Evolutionary conservation across 164 flowering plant species (phyloP), one percentile per base, ranked within the genome.

Genomic region (Nelumbo lutea): DNA sequence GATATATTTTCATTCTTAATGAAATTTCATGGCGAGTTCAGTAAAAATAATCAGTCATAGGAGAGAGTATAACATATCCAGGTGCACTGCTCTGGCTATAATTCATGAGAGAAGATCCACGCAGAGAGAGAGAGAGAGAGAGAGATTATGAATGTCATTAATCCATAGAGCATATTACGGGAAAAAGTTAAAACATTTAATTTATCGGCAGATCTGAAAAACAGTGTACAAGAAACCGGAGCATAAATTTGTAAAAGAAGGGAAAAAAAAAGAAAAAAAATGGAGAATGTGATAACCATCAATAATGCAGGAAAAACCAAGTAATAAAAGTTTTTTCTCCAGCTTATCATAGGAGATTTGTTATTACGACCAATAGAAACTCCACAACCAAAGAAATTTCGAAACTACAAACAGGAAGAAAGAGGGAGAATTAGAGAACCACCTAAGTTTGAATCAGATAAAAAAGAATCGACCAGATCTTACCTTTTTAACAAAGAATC

Each of bases 401-500:
- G 11, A 13, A 50, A 50, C 4, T 13, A 50, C 11, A 27, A 69
- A 9, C 43, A 57, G 46, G 0, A 11, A 53, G n/a, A 64, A 2
- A 13, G 27, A 27, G 8, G 46, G 15, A 60, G 51, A 42, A 44
- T 0, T 27, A 27, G 27, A 52, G 13, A 51, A 72, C 53, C 46
- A 11, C 59, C 66, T 14, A 48, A 47, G 62, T 57, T 42, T 6
- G 42, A 56, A 62, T 56, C 11, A 51, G 15, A 27, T 27, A 27
- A 27, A 27, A 27, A 27, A 53, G n/a, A 10, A 9, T 15, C 11
- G n/a, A 50, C 61, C 78, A 86, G 89, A 87, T 85, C 94, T 87
- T 69, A 94, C 98, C 96, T 80, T 74, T 83, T 88, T 77, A 76
- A 58, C 78, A 93, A 81, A 80, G 84, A 81, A 75, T 91, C 91